phyloP scores from a whole-genome alignment of 1,284 basidiomycete species.

The Ceratobasidium sp. region DNA sequence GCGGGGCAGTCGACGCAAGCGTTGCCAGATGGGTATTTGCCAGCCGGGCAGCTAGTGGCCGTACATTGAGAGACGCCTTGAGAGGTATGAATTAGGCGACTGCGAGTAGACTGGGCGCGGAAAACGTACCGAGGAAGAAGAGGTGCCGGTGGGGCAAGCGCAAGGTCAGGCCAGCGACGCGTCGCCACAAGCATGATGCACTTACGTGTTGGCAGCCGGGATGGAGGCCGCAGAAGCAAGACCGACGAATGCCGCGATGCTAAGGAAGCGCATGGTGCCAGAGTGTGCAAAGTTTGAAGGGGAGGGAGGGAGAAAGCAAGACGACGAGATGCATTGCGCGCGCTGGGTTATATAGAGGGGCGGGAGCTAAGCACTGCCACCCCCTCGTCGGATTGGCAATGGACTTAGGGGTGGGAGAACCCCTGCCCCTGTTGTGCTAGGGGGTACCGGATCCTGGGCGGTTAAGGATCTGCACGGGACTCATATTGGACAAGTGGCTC shows the following conservation, averaged over 20 bases:
- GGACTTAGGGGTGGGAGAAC: no score
- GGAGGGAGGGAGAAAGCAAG: neutral
- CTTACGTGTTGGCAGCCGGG: neutral
- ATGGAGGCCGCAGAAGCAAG: slow-evolving; percentile 13
- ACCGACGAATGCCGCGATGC: slow-evolving; percentile 2
- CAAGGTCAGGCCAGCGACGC: neutral
- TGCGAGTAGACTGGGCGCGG: neutral
- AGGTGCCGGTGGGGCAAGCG: neutral
- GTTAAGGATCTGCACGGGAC: no score
- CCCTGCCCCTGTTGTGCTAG: no score
- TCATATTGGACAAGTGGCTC: no score
- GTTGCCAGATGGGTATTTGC: neutral
- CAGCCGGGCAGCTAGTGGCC: neutral
- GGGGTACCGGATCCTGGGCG: no score
- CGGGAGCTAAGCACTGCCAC: no score
- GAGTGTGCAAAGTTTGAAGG: neutral
- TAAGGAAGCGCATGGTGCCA: slow-evolving; percentile 25
- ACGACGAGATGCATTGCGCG: no score
- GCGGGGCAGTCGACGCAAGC: slow-evolving; percentile 23
- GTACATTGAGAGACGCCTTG: slow-evolving; percentile 14
- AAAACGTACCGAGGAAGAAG: slow-evolving; percentile 12
- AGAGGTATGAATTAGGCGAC: neutral
- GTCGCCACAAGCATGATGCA: neutral
- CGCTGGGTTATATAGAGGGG: no score
- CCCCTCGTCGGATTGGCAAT: no score